Evolutionary conservation across 2,329 filamentous ascomycete species (phyloP).

Genomic region (Colletotrichum coccodes): DNA sequence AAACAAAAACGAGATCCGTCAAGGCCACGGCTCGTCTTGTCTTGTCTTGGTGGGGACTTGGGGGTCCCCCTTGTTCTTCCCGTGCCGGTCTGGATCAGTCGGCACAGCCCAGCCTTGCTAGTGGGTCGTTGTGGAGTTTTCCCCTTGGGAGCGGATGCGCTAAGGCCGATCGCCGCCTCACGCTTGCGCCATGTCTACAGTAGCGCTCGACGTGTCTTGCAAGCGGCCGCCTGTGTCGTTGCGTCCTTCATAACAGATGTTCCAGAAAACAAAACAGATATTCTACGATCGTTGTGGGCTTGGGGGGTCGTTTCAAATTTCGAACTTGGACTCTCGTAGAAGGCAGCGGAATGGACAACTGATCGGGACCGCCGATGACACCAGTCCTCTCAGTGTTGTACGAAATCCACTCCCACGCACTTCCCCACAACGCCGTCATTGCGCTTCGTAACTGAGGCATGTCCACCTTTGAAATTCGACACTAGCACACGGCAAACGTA

Average conservation of each 20-base stretch:
- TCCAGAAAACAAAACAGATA: not conserved
- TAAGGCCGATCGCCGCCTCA: slow-evolving; percentile 25
- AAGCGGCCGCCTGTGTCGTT: not conserved
- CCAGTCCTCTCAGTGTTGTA: not conserved
- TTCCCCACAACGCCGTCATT: slow-evolving; percentile 28
- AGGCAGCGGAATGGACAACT: not conserved
- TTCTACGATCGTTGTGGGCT: not conserved
- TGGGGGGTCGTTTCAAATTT: not conserved
- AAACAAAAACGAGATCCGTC: not conserved
- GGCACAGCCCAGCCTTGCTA: slow-evolving; percentile 30
- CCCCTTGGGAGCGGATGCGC: slow-evolving; percentile 17
- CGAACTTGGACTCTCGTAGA: not conserved
- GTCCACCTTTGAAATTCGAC: slow-evolving; percentile 5
- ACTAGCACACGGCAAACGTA: slow-evolving; percentile 18
- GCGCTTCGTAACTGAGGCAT: slow-evolving; percentile 10
- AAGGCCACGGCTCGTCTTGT: not conserved
- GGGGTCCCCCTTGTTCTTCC: not conserved
- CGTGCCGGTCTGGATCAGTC: slow-evolving; percentile 28
- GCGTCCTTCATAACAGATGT: not conserved
- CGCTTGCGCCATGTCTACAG: slow-evolving; percentile 8
- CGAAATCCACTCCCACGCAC: not conserved
- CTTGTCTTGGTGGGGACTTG: not conserved
- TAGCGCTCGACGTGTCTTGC: not conserved
- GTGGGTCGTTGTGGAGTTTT: slow-evolving; percentile 25
- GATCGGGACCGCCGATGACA: not conserved